phyloP scores from a whole-genome alignment of 1,139 yeast genomes.

The Kodamaea arcana region DNA sequence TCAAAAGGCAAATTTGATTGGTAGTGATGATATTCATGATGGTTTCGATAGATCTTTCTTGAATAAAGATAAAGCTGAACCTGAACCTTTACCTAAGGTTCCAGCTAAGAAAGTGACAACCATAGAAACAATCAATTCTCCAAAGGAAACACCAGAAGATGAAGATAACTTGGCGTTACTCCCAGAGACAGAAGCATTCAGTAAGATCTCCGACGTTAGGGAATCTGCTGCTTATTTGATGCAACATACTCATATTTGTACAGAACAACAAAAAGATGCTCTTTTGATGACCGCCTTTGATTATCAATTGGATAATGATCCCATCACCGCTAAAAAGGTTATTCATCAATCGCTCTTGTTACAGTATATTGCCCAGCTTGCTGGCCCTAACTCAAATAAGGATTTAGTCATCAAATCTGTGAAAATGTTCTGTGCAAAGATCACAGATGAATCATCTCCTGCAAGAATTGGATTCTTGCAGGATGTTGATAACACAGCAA shows the following conservation, averaged over 20 bases:
- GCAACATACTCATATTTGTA: conserved; percentile 64
- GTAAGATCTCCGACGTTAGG: conserved; percentile 48
- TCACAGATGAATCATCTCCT: conserved; percentile 51
- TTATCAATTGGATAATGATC: conserved; percentile 61
- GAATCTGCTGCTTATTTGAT: conserved; percentile 51
- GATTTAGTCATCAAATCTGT: conserved; percentile 51
- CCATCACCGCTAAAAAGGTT: conserved; percentile 50
- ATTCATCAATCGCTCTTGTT: conserved; percentile 78
- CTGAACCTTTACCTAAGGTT: conserved; percentile 6
- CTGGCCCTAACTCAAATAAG: conserved; percentile 32
- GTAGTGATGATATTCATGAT: conserved; percentile 89
- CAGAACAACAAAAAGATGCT: conserved; percentile 86
- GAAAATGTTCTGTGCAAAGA: conserved; percentile 64
- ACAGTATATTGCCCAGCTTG: conserved; percentile 70
- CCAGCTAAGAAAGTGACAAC: conserved; percentile 4
- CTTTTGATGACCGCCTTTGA: conserved; percentile 92
- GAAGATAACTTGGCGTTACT: conserved; percentile 33
- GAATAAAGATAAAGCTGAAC: conserved; percentile 42
- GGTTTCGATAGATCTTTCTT: conserved; percentile 86
- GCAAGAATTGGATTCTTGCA: conserved; percentile 64
- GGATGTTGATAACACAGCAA: conserved; percentile 67
- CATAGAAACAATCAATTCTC: conserved; percentile 7
- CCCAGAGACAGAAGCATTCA: conserved; percentile 65
- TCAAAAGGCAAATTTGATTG: conserved; percentile 71
- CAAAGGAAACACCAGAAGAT: conserved; percentile 17